A percentile compares a stretch with the other conserved stretches of the same genome.
Conservation (phyloP, 306 rosid species). For the Vigna radiata region DNA sequence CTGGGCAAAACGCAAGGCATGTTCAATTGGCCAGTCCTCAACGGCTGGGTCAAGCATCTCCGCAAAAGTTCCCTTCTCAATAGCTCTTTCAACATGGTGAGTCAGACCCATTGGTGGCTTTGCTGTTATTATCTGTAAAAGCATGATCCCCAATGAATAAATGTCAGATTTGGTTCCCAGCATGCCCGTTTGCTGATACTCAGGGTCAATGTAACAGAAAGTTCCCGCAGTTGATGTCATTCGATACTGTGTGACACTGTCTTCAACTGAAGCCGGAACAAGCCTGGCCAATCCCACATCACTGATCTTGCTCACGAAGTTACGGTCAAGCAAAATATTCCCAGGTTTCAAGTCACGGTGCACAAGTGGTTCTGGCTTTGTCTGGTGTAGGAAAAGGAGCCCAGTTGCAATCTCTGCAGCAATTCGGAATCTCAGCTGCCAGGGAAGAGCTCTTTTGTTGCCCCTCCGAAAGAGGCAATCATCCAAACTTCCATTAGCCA, state of each 20-base stretch:
- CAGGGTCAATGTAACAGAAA: constrained; percentile 92
- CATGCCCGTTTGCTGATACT: constrained; percentile 90
- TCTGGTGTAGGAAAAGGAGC: constrained; percentile 80
- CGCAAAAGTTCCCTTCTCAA: constrained; percentile 64
- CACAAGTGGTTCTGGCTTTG: constrained; percentile 91
- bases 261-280: constrained; percentile 82
- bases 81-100: constrained; percentile 66
- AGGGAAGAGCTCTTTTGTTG: constrained; percentile 61
- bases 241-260: constrained; percentile 73
- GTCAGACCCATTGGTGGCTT: constrained; percentile 87
- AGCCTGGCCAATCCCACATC: constrained; percentile 94
- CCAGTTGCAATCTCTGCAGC: constrained; percentile 88
- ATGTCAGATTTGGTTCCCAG: constrained; percentile 82
- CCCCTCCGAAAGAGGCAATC: constrained; percentile 74
- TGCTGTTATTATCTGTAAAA: constrained; percentile 74
- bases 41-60: constrained; percentile 80
- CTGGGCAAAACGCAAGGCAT: constrained; percentile 65
- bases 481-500: constrained; percentile 91
- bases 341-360: constrained; percentile 92
- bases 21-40: constrained; percentile 77
- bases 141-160: constrained; percentile 83
- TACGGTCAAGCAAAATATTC: constrained; percentile 84
- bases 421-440: constrained; percentile 84
- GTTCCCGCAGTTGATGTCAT: constrained; percentile 95
- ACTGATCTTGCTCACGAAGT: constrained; percentile 88